phyloP scores from a whole-genome alignment of 2,329 filamentous ascomycete species.

The Verticillium klebahnii region DNA sequence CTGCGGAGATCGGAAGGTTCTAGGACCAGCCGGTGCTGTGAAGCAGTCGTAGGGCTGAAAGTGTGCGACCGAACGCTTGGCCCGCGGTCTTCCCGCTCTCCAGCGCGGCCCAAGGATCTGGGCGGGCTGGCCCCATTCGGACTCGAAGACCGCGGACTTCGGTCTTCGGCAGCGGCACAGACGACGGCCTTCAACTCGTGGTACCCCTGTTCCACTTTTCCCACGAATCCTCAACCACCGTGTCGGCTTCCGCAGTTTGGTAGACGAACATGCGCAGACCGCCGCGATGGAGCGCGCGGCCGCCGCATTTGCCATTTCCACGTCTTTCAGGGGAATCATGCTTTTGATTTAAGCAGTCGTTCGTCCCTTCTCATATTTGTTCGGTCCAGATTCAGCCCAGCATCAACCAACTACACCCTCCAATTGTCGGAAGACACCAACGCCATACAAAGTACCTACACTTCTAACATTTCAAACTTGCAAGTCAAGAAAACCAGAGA shows the following conservation, averaged over 20 bases:
- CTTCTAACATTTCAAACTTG: not conserved
- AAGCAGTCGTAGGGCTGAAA: not conserved
- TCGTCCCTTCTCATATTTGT: not conserved
- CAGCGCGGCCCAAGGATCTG: not conserved
- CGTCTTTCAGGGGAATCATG: not conserved
- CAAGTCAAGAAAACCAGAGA: not conserved
- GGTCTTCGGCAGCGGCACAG: not conserved
- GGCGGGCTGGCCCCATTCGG: not conserved
- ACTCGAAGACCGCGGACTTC: not conserved
- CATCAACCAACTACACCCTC: not conserved
- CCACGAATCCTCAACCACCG: not conserved
- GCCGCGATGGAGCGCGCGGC: not conserved
- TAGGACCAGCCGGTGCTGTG: not conserved
- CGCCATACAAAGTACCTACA: not conserved
- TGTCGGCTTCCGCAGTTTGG: too few relatives aligned
- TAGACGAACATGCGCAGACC: too few relatives aligned
- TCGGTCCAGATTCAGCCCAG: not conserved
- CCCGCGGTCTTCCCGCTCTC: not conserved
- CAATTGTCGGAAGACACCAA: not conserved
- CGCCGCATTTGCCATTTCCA: not conserved
- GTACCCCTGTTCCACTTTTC: not conserved
- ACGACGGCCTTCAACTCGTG: not conserved
- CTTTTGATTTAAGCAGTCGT: not conserved
- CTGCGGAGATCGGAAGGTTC: too few relatives aligned
- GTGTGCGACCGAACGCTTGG: not conserved